A percentile compares a stretch with the other conserved stretches of the same genome.
phyloP scores from a whole-genome alignment of 164 flowering plant genomes.

The Echeveria elegans region DNA sequence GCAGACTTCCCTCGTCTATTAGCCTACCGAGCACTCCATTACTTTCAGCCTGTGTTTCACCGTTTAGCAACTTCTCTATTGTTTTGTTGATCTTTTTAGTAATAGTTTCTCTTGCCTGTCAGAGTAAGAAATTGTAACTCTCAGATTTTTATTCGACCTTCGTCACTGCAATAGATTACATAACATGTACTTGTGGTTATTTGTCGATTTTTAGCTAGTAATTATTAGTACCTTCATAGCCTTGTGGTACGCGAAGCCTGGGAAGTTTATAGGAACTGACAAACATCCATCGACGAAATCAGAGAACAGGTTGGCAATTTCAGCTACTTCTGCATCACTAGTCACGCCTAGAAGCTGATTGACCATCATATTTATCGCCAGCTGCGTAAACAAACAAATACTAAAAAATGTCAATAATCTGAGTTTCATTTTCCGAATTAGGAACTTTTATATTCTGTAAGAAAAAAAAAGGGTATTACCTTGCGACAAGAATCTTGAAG shows the following conservation, averaged over 20 bases:
- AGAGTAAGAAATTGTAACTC: not conserved
- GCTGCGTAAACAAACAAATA: slow-evolving; percentile 21
- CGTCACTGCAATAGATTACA: not conserved
- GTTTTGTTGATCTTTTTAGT: slow-evolving; percentile 54
- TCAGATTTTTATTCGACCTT: not conserved
- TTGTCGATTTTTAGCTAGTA: not conserved
- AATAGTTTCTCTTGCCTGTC: slow-evolving; percentile 65
- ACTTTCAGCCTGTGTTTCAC: slow-evolving; percentile 15
- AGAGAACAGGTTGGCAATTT: slow-evolving; percentile 63
- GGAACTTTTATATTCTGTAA: not conserved
- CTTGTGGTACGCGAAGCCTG: slow-evolving; percentile 60
- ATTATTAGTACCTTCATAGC: slow-evolving; percentile 61
- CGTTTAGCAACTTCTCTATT: slow-evolving; percentile 25
- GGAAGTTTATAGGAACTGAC: slow-evolving; percentile 72
- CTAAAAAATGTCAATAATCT: not conserved
- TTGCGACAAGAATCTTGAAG: slow-evolving; percentile 84
- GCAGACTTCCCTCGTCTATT: slow-evolving; percentile 54
- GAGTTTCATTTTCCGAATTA: not conserved
- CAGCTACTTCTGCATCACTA: slow-evolving; percentile 55
- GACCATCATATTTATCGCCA: slow-evolving; percentile 79
- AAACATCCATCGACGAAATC: slow-evolving; percentile 85
- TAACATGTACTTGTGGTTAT: not conserved
- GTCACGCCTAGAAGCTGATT: slow-evolving; percentile 69
- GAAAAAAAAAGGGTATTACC: slow-evolving; percentile 23
- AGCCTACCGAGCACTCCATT: slow-evolving; percentile 68